Base-by-base conservation (phyloP, 2,329 filamentous ascomycete genomes). In the Aspergillus chevalieri region DNA sequence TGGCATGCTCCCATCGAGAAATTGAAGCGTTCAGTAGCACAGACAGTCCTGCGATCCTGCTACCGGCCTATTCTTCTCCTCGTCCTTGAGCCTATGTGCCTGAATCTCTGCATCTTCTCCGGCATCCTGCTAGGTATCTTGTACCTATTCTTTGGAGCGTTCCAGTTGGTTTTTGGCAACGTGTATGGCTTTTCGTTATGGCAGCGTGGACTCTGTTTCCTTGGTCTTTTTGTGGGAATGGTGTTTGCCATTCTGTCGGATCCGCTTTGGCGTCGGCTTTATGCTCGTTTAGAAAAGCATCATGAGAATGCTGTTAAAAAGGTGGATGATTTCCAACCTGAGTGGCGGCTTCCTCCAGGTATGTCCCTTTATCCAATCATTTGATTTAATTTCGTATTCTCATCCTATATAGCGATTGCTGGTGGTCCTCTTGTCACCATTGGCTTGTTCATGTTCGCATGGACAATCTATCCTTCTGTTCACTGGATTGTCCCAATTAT, bases 121-220 rank as follows among this genome's bases (percentile, higher is more conserved):
- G 89, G 89, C 36, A 81, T 96, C 47, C 74, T 95, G n/a, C 76
- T 95, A 6, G 91, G 90, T 4, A 86, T 95, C 42, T 73, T 95
- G 2, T 95, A 95, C 65, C 81, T 95, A 36, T 95, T 94, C 74
- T 94, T 95, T 65, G 89, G 89, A 17, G 89, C 90, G 0, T 95
- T 95, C 61, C 81, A 86, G 4, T 74, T 94, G 42, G 83, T 95
- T 14, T 95, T 95, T 63, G 67, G 76, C 22, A 80, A 78, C 42
- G 83, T 86, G 43, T 86, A 94, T 65, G 83, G 80, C 17, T 90
- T 95, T 72, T 82, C 81, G 47, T 74, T 89, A 9, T 93, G 86
- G 77, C 86, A 95, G 68, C 76, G 81, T 9, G 91, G 90, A n/a
- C 72, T 93, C 49, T 79, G 83, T 12, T 95, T 95, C 67, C 62